These are phyloP conservation scores for Aethionema arabicum DNA, from an alignment of 345 rosid genomes.

Conservation along the genomic window DNA sequence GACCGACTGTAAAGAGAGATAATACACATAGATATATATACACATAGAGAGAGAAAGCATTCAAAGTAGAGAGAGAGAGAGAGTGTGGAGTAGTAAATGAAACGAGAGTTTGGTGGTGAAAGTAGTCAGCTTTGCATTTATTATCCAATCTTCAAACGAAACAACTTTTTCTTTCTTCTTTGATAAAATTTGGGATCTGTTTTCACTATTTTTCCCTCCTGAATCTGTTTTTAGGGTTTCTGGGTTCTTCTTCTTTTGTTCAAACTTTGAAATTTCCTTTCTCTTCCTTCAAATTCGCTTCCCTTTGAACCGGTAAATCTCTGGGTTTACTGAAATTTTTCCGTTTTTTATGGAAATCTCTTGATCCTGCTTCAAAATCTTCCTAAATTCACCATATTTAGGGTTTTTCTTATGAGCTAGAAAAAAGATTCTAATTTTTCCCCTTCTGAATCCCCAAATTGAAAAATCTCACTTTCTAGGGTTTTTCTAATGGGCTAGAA, in stretches of 20 bases:
- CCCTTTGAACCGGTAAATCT: background rate
- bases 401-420: constrained; percentile 31
- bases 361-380: constrained; percentile 33
- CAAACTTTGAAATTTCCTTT: background rate
- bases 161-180: background rate
- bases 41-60: constrained; percentile 20
- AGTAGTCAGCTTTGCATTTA: constrained; percentile 36
- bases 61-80: constrained; percentile 17
- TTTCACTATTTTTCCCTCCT: background rate
- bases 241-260: constrained; percentile 1
- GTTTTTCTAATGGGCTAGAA: constrained; percentile 26
- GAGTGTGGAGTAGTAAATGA: constrained; percentile 23
- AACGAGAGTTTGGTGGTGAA: constrained; percentile 35
- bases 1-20: constrained; percentile 22
- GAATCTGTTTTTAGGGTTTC: background rate
- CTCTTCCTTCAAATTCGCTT: constrained; percentile 19
- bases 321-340: constrained; percentile 33
- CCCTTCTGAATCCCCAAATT: constrained; percentile 8
- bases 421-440: background rate
- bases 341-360: constrained; percentile 30
- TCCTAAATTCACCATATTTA: background rate
- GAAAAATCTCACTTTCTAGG: background rate
- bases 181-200: constrained; percentile 20
- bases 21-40: no score
- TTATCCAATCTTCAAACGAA: constrained; percentile 25